Percentiles rank a stretch among this genome's conserved stretches.
These are phyloP conservation scores for Lachancea meyersii DNA, from an alignment of 805 yeast species.

Conservation along the genomic window DNA sequence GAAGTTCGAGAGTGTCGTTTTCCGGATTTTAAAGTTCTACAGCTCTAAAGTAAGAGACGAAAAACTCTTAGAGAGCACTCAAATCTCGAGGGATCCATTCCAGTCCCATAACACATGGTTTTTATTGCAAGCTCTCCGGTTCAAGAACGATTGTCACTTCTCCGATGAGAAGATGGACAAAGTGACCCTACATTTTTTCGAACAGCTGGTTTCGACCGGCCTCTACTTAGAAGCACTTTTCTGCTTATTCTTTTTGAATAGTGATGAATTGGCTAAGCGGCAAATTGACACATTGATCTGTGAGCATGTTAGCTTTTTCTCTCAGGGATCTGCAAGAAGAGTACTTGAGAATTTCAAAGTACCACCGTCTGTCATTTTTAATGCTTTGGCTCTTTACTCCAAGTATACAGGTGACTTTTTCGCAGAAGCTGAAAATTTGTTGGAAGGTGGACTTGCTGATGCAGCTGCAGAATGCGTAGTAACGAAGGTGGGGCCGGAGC, in stretches of 20 bases:
- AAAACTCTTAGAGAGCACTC: conserved; percentile 12
- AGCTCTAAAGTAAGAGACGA: conserved; percentile 19
- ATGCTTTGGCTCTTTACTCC: conserved; percentile 55
- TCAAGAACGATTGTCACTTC: conserved; percentile 23
- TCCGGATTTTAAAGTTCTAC: conserved; percentile 29
- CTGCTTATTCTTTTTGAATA: conserved; percentile 50
- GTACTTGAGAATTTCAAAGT: conserved; percentile 39
- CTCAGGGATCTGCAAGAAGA: conserved; percentile 5
- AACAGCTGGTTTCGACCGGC: conserved; percentile 43
- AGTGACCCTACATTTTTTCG: conserved; percentile 41
- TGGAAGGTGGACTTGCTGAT: conserved; percentile 52
- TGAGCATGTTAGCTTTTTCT: conserved; percentile 22
- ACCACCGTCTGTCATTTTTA: conserved; percentile 44
- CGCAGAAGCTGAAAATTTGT: conserved; percentile 53
- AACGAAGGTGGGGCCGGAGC: conserved; percentile 62
- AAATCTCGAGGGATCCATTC: conserved; percentile 17
- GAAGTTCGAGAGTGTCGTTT: conserved; percentile 17
- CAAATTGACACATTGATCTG: conserved; percentile 33
- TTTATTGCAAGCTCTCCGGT: conserved; percentile 40
- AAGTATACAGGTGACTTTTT: conserved; percentile 45
- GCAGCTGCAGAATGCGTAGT: conserved; percentile 60
- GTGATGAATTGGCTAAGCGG: conserved; percentile 41
- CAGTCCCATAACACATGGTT: conserved; percentile 48
- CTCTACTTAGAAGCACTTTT: conserved; percentile 56
- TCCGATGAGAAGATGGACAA: conserved; percentile 33